Evolutionary conservation across 805 yeast genomes (phyloP).

Genomic region (Candida dendrica): DNA sequence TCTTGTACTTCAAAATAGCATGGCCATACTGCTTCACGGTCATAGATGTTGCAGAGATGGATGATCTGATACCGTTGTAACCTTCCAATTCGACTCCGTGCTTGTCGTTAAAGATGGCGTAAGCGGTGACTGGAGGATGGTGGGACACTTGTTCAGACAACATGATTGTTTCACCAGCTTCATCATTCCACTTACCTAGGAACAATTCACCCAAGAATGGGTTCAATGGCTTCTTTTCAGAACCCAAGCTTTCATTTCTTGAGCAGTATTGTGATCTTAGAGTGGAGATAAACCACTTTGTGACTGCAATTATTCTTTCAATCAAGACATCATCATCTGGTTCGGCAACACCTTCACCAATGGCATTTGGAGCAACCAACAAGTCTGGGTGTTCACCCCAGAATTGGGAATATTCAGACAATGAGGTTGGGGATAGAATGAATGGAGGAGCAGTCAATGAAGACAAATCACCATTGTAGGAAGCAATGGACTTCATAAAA

Average conservation of each 20-base stretch:
- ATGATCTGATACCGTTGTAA: slow-evolving; percentile 81
- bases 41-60: slow-evolving; percentile 70
- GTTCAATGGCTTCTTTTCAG: slow-evolving; percentile 94
- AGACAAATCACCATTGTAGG: slow-evolving; percentile 89
- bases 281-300: slow-evolving; percentile 87
- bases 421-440: slow-evolving; percentile 83
- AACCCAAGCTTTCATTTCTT: slow-evolving; percentile 85
- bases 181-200: slow-evolving; percentile 78
- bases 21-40: slow-evolving; percentile 91
- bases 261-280: slow-evolving; percentile 90
- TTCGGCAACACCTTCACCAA: slow-evolving; percentile 30
- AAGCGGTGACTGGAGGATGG: slow-evolving; percentile 97
- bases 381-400: slow-evolving; percentile 93
- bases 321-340: slow-evolving; percentile 43
- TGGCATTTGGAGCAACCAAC: slow-evolving; percentile 62
- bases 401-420: slow-evolving; percentile 87
- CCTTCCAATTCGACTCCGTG: slow-evolving; percentile 72
- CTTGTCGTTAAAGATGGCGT: slow-evolving; percentile 68
- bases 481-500: slow-evolving; percentile 82
- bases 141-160: slow-evolving; percentile 92
- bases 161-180: slow-evolving; percentile 69
- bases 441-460: slow-evolving; percentile 96
- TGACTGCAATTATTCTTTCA: slow-evolving; percentile 72
- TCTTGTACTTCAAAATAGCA: slow-evolving; percentile 62
- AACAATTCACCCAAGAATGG: slow-evolving; percentile 95